Base-by-base conservation (phyloP, 164 flowering plant genomes). In the Vitis rupestris region DNA sequence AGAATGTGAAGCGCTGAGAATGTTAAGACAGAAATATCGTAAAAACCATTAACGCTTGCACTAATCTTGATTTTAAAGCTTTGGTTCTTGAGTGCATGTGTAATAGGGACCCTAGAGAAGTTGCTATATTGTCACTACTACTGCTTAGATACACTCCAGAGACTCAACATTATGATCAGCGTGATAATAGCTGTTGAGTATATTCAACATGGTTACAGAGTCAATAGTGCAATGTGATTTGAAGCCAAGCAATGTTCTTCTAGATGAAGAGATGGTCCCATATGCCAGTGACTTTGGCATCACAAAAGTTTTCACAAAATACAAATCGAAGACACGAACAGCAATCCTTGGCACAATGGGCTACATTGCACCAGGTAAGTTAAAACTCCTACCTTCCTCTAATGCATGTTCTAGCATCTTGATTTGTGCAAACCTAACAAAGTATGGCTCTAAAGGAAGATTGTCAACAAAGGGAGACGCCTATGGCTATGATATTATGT, bases 401-500 rank as follows among this genome's bases (percentile, higher is more conserved):
- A 23, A 23, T 23, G 27, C 27, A 23, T 23, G 27, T 23, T 23
- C 27, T 23, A 23, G 27, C 27, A 23, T 23, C 27, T 23, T 23
- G 27, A 23, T 23, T 23, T 23, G 27, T 23, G 27, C 27, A 23
- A 23, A 23, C 27, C 27, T 23, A 23, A 23, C 64, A 74, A 80
- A 80, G 62, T 74, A 68, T 48, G 82, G 78, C 16, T 30, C 48
- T 6, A 48, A 49, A 67, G 75, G 80, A 19, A 51, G 16, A 1
- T 75, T 71, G 5, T 80, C 82, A 5, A 54, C 75, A 3, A 80
- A 59, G 12, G 63, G 76, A 0, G 82, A 76, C 31, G 61, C 64
- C 8, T 77, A 76, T 12, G 77, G 80, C 56, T 80, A n/a, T 23
- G 82, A 79, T 1, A 67, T 76, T 9, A n/a, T 76, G 60, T 23